A percentile compares a stretch with the other conserved stretches of the same genome.
These are phyloP conservation scores for Hygrophorus pudorinus DNA, from an alignment of 768 basidiomycete genomes.

Conservation along the genomic window DNA sequence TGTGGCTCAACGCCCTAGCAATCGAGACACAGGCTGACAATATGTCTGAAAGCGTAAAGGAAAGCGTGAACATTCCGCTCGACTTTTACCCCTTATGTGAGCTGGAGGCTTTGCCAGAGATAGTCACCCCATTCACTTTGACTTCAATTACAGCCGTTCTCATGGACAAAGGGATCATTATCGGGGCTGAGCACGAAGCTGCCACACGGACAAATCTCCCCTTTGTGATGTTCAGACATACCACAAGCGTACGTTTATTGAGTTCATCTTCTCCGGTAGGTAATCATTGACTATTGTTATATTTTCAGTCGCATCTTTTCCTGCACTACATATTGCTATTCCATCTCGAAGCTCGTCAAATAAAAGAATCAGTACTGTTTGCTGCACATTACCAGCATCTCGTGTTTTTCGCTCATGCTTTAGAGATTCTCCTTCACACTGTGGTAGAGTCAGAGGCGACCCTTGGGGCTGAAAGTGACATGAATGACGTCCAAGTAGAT, in stretches of 20 bases:
- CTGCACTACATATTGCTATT: constrained; percentile 83
- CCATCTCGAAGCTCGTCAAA: constrained; percentile 56
- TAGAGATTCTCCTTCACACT: constrained; percentile 90
- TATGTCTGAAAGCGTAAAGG: constrained; percentile 53
- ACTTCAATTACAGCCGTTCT: constrained; percentile 58
- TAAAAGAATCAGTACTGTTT: constrained; percentile 74
- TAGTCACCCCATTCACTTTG: constrained; percentile 7
- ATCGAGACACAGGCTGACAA: constrained; percentile 53
- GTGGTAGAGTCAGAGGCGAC: constrained; percentile 80
- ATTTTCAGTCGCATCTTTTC: constrained; percentile 77
- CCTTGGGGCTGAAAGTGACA: constrained; percentile 20
- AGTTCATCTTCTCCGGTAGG: constrained; percentile 18
- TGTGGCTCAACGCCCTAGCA: constrained; percentile 93
- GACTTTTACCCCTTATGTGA: constrained; percentile 95
- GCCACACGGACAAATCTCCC: constrained; percentile 66
- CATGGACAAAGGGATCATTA: constrained; percentile 99
- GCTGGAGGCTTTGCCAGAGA: constrained; percentile 13
- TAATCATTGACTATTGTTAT: constrained; percentile 2
- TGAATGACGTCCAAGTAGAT: constrained; percentile 20
- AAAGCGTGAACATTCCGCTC: constrained; percentile 85
- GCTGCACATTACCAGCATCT: constrained; percentile 81
- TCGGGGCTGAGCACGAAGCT: constrained; percentile 88
- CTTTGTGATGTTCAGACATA: constrained; percentile 86
- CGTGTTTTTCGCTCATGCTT: constrained; percentile 86
- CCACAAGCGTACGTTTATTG: constrained; percentile 55